Evolutionary conservation across 2,329 filamentous ascomycete species (phyloP), one percentile per base, ranked within the genome.

Genomic region (Trichoderma asperellum): DNA sequence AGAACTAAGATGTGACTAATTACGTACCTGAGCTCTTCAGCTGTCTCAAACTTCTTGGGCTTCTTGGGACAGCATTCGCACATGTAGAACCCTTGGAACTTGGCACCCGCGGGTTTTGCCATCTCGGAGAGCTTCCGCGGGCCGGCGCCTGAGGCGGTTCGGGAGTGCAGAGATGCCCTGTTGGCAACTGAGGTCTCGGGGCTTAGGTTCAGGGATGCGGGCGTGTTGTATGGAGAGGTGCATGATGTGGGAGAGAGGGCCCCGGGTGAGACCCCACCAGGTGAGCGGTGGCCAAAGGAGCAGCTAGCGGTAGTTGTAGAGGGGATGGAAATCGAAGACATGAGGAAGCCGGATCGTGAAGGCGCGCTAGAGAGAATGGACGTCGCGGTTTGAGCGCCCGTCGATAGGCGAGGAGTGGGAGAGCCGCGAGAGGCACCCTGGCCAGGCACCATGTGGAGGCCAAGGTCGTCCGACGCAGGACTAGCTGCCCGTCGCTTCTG

Each of bases 21-120:
- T 52, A 68, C 55, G 40, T 88, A 97, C 94, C 89, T 89, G 68
- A 98, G 83, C 73, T 97, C 93, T 72, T 95, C 91, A 71, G 89
- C 85, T 5, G 89, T 92, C 74, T 96, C 93, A 76, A 97, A 97
- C 77, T 96, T 97, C 81, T 96, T 97, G 1, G 94, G 94, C 81
- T 97, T 97, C 81, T 97, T 97, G 0, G 94, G 94, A 80, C 94
- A 98, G 79, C 95, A 98, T 76, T 97, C 93, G 81, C 94, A 98
- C 81, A 97, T 87, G 72, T 82, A 84, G 56, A 85, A 85, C 1
- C 81, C 84, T 69, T 86, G 84, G 32, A 87, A 78, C 74, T 86
- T 86, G n/a, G 83, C 78, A 4, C 78, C 79, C 12, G 77, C 75
- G 16, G 80, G 77, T 75, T 86, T 86, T 56, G 83, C 79, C n/a